Evolutionary conservation across 2,329 filamentous ascomycete genomes (phyloP), one percentile per base, ranked within the genome.

Genomic region (Plectosphaerella plurivora): DNA sequence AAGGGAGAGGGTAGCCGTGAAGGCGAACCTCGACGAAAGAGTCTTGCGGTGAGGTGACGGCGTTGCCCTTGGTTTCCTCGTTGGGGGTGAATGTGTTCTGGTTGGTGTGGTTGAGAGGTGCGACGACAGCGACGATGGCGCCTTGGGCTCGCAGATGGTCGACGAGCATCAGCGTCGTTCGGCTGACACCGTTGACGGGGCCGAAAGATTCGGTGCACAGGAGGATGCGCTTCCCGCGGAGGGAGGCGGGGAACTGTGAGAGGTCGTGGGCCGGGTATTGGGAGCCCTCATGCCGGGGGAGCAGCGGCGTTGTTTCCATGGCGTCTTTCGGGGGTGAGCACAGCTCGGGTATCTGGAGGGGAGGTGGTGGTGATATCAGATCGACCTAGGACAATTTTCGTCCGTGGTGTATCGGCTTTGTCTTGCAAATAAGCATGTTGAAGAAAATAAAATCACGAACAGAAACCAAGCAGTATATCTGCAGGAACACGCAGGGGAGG

Each of bases 181-280:
- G 77, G 60, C 82, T 87, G 45, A 89, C 86, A n/a, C 86, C 86
- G 62, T 89, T 89, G 63, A 89, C 83, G 0, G 86, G 86, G 3
- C 85, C 86, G 53, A 88, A 85, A 1, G 84, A 88, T 63, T 89
- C 86, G 14, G 85, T 88, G 55, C 84, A 86, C 8, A 89, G 76
- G 8, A 89, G 68, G 55, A 89, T 76, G 56, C 78, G 79, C 65
- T 83, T 85, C 10, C 81, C 82, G 37, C 73, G 68, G n/a, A 88
- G 73, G 9, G 70, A 61, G 1, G 63, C 42, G 0, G 78, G 78
- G 55, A 81, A 82, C 39, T 65, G 56, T 11, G 73, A 67, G 49
- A 75, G 61, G 53, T 78, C 71, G 58, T 74, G 71, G 9, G 47
- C 12, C 10, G 48, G 47, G 24, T 58, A 55, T 47, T 48, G 25